These are phyloP conservation scores for Rhodofomes roseus DNA, from an alignment of 1,284 basidiomycete genomes.

Conservation along the genomic window DNA sequence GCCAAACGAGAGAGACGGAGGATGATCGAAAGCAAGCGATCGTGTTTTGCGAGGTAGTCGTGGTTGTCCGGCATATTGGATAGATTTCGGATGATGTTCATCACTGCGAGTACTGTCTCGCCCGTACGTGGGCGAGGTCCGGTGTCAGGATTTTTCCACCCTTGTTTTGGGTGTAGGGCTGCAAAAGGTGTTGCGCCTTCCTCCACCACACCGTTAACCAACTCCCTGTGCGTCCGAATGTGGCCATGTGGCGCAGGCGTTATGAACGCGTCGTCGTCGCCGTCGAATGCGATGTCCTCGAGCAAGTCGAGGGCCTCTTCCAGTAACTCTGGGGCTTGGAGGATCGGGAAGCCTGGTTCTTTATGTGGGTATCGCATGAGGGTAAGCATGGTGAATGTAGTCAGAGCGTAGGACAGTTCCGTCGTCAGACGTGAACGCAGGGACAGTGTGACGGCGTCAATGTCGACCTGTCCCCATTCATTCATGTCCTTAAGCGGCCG, in stretches of 20 bases:
- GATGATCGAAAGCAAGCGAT: constrained; percentile 62
- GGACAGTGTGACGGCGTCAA: constrained; percentile 87
- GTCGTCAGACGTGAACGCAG: constrained; percentile 80
- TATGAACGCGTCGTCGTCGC: constrained; percentile 35
- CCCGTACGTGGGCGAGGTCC: constrained; percentile 63
- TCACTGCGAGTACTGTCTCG: constrained; percentile 66
- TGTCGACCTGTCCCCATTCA: constrained; percentile 85
- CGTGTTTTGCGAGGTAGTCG: constrained; percentile 62
- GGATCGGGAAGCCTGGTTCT: constrained; percentile 69
- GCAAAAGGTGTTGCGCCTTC: constrained; percentile 57
- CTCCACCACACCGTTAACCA: constrained; percentile 58
- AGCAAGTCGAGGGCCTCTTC: constrained; percentile 87
- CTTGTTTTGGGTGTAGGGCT: constrained; percentile 43
- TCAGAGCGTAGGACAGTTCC: constrained; percentile 89
- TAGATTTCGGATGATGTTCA: constrained; percentile 87
- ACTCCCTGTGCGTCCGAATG: constrained; percentile 60
- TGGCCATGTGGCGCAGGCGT: constrained; percentile 23
- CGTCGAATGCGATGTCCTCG: constrained; percentile 78
- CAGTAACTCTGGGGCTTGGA: constrained; percentile 77
- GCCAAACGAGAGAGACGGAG: constrained; percentile 59
- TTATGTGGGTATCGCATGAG: constrained; percentile 61
- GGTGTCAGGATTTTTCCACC: constrained; percentile 39
- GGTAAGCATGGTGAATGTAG: constrained; percentile 84
- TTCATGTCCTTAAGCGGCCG: constrained; percentile 65
- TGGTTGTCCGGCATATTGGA: constrained; percentile 74